These are phyloP conservation scores for Miscanthus lutarioriparius DNA, from an alignment of 176 grass and related monocot genomes.

Conservation along the genomic window DNA sequence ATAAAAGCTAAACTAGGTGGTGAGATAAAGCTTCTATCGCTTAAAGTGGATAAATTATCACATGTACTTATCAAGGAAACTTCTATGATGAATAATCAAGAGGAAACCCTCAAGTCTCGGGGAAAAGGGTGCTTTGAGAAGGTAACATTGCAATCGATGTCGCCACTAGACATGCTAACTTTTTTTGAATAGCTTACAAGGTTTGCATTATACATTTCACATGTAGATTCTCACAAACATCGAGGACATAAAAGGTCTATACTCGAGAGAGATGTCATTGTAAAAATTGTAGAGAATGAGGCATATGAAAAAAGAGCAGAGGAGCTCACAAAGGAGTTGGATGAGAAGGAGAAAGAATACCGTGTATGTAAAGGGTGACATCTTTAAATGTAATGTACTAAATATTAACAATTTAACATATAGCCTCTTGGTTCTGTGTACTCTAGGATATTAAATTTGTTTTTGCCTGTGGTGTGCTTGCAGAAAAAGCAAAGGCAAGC, in stretches of 20 bases:
- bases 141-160: slow-evolving; percentile 48
- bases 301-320: slow-evolving; percentile 73
- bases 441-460: slow-evolving; percentile 19
- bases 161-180: slow-evolving; percentile 6
- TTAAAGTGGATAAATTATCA: slow-evolving; percentile 70
- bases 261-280: slow-evolving; percentile 67
- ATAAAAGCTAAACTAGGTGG: slow-evolving; percentile 64
- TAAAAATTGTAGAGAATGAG: slow-evolving; percentile 66
- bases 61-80: slow-evolving; percentile 88
- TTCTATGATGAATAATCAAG: slow-evolving; percentile 82
- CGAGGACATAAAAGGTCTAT: slow-evolving; percentile 78
- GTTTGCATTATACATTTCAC: neutral
- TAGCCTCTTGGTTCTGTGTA: slow-evolving; percentile 19
- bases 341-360: slow-evolving; percentile 87
- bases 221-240: slow-evolving; percentile 72
- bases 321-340: slow-evolving; percentile 63
- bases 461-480: slow-evolving; percentile 74
- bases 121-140: slow-evolving; percentile 59
- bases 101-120: slow-evolving; percentile 75
- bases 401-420: neutral
- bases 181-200: slow-evolving; percentile 24
- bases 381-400: slow-evolving; percentile 18
- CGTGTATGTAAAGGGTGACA: slow-evolving; percentile 45
- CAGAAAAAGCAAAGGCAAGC: slow-evolving; percentile 82
- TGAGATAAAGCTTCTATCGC: slow-evolving; percentile 72